These are phyloP conservation scores for Prunus padus DNA, from an alignment of 306 rosid species.

Conservation along the genomic window DNA sequence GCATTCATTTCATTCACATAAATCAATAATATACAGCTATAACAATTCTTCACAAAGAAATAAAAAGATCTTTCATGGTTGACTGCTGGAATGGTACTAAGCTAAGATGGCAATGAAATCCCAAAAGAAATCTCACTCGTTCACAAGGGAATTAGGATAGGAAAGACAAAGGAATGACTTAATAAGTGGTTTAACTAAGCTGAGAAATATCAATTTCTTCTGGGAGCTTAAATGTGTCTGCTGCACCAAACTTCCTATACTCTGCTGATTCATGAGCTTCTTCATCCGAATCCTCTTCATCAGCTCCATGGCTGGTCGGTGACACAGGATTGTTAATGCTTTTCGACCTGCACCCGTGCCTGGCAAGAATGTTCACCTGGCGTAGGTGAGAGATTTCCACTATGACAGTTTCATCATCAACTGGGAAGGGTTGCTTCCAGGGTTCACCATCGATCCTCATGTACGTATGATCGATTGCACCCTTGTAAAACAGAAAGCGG, in stretches of 20 bases:
- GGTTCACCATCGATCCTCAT: conserved; percentile 98
- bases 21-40: neutral
- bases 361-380: conserved; percentile 94
- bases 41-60: neutral
- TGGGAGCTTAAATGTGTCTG: conserved; percentile 79
- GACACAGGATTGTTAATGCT: conserved; percentile 52
- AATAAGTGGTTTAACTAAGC: conserved; percentile 47
- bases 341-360: conserved; percentile 48
- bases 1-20: neutral
- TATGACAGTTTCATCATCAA: conserved; percentile 72
- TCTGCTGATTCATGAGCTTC: conserved; percentile 43
- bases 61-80: neutral
- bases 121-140: neutral
- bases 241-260: conserved; percentile 91
- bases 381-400: conserved; percentile 88
- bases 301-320: conserved; percentile 29
- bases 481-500: conserved; percentile 76
- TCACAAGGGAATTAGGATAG: neutral
- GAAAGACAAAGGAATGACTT: neutral
- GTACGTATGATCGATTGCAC: conserved; percentile 65
- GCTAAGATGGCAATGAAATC: neutral
- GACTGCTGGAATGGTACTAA: neutral
- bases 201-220: conserved; percentile 64
- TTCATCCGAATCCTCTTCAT: conserved; percentile 51
- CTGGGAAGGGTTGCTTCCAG: conserved; percentile 95